phyloP scores from a whole-genome alignment of 495 filamentous ascomycete genomes.

The Lasiosphaeria ovina region DNA sequence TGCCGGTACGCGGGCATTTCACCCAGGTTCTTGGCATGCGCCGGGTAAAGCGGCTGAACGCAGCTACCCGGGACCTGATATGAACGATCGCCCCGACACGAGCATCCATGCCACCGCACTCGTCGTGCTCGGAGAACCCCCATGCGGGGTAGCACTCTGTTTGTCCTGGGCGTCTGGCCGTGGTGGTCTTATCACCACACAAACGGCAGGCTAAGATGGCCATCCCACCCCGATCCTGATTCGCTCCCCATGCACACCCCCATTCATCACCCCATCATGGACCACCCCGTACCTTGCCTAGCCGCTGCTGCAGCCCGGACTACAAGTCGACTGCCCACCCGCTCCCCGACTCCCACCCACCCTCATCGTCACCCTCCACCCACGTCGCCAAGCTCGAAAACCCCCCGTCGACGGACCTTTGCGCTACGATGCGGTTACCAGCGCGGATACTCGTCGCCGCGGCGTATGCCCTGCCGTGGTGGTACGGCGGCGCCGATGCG shows the following conservation, averaged over 20 bases:
- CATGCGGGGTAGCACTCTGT: no score
- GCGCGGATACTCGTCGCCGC: no score
- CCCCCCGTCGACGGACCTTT: no score
- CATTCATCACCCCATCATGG: background rate
- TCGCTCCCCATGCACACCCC: background rate
- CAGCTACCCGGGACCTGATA: background rate
- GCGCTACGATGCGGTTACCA: no score
- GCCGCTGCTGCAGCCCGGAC: background rate
- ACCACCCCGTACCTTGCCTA: background rate
- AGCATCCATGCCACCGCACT: background rate
- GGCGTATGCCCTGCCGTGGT: no score
- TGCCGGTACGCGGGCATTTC: background rate
- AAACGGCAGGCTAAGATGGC: background rate
- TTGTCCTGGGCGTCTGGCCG: background rate
- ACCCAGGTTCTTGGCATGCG: background rate
- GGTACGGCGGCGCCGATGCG: background rate
- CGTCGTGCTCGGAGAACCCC: no score
- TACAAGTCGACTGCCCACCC: background rate
- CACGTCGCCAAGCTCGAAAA: background rate
- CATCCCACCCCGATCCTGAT: background rate
- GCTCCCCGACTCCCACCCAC: background rate
- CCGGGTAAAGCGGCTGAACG: slow-evolving; percentile 2
- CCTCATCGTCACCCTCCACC: background rate
- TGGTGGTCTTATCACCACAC: background rate
- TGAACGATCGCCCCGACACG: background rate